Evolutionary conservation across 2,329 filamentous ascomycete species (phyloP), one percentile per base, ranked within the genome.

Genomic region (Fusarium sp.): DNA sequence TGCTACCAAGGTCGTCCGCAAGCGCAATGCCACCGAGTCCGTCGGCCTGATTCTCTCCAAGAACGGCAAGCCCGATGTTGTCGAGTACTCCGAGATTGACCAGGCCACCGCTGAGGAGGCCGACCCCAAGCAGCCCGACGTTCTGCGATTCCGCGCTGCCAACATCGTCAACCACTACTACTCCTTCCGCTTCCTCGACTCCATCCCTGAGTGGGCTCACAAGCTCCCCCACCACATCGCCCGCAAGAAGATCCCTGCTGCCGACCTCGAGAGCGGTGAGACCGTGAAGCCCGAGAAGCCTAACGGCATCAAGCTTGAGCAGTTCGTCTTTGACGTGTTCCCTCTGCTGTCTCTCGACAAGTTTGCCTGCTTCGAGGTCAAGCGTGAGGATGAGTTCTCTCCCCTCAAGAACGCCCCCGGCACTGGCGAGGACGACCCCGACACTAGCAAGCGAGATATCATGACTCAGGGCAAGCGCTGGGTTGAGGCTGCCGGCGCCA

Each of bases 81-180:
- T 99, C 63, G 97, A 99, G 86, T 99, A 99, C 88, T 98, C 95
- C 7, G 97, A 99, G 87, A 98, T 99, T 78, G 94, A 97, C 87
- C 85, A 90, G 75, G 92, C 91, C 73, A 97, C 94, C n/a, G 94
- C 96, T 67, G 94, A 97, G 85, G 96, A 95, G 75, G 91, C 92
- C 81, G 97, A 99, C 81, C 85, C 92, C 64, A 94, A 94, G 84
- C 92, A 98, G 80, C 87, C 91, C 4, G 92, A 91, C 67, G 88
- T 98, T 63, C 92, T 99, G 81, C 97, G 96, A 85, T 98, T 98
- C 91, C 93, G 97, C 72, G 96, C 97, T 67, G 97, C 96, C 80
- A 99, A 99, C 88, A 99, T 99, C 79, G 97, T 99, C 86, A 99
- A 99, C 89, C 97, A 99, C 89, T 99, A 98, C 90, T 99, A 99